Evolutionary conservation across 352 stramenopile genomes (phyloP), one percentile per base, ranked within the genome.

Genomic region (Phytophthora fragariae): DNA sequence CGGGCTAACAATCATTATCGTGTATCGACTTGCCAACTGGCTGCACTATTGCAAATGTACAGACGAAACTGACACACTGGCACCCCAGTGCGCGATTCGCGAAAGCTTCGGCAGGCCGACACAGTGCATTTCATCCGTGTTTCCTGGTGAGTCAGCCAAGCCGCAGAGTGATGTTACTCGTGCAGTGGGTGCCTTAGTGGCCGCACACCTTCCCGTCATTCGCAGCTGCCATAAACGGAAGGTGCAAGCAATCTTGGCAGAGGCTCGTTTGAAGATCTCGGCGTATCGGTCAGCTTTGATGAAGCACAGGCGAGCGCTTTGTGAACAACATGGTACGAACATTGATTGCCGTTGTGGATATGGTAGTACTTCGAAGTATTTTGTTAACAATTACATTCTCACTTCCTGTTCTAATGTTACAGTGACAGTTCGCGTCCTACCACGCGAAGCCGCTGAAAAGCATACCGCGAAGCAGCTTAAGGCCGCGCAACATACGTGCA

Each of bases 81-180:
- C 54, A n/a, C 49, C 14, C 14, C 62, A 82, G 14, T 84, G 77
- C 27, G 41, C 62, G 3, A 78, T 81, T 46, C 33, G 81, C 44
- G 53, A 71, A 72, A 76, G 33, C n/a, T 84, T 84, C 50, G 77
- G 74, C 37, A 84, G 82, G 59, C 55, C 73, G 1, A 72, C 56
- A 4, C 77, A 77, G 41, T 76, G 65, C 31, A 57, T 79, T 58
- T 72, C 77, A 17, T 83, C 73, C 15, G 69, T 79, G 44, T 83
- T 77, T 29, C 59, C 67, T 4, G 61, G 46, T 21, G 57, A 77
- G 39, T 24, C 52, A 54, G 53, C 47, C 17, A 65, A 70, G 35
- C 41, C 63, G 5, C 77, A 81, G 58, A 72, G 53, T 57, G 77
- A 81, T 21, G 62, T 81, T 31, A 78, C 69, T 53, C 31, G 53